Conservation (phyloP, 345 rosid species). For the Salix udensis region DNA sequence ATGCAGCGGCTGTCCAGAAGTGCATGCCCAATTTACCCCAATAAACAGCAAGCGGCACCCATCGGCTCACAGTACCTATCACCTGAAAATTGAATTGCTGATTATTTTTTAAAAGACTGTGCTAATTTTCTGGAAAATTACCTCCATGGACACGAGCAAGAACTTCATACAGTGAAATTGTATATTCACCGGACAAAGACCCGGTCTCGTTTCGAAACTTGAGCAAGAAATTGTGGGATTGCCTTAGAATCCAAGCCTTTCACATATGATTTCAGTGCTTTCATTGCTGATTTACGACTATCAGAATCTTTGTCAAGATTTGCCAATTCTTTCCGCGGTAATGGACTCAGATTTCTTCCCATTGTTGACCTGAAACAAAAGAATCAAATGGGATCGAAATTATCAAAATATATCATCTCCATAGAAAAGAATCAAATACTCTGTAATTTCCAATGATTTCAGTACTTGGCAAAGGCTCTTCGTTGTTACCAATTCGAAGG, state of each 20-base stretch:
- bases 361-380: slow-evolving; percentile 35
- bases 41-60: no score
- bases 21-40: no score
- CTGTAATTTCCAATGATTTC: not conserved
- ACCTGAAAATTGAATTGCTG: no score
- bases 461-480: not conserved
- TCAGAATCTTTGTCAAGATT: slow-evolving; percentile 86
- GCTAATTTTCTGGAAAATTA: slow-evolving; percentile 20
- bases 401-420: not conserved
- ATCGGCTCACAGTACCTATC: no score
- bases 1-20: no score
- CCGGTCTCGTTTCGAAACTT: slow-evolving; percentile 95
- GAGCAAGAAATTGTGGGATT: slow-evolving; percentile 75
- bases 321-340: slow-evolving; percentile 58
- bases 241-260: slow-evolving; percentile 78
- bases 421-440: not conserved
- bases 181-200: slow-evolving; percentile 72
- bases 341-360: slow-evolving; percentile 72
- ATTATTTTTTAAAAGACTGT: no score
- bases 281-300: slow-evolving; percentile 73
- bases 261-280: slow-evolving; percentile 71
- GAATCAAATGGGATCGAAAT: not conserved
- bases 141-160: slow-evolving; percentile 93
- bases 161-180: slow-evolving; percentile 85
- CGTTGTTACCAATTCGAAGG: not conserved